Conservation (phyloP, 495 filamentous ascomycete genomes). For the Filosporella fistucella region DNA sequence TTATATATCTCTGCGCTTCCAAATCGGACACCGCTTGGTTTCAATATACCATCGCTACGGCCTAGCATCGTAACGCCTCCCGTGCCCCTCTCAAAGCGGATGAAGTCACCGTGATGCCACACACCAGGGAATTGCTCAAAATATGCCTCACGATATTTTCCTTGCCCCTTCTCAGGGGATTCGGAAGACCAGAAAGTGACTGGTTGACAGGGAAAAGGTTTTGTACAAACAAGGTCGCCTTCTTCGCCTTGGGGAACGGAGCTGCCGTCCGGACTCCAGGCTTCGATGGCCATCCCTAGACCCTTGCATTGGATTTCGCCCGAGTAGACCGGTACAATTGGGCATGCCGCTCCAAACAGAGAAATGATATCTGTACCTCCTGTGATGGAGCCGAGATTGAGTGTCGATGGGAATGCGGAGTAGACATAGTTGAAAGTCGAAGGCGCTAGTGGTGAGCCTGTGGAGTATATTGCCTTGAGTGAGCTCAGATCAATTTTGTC, state of each 20-base stretch:
- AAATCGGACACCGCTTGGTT: slow-evolving; percentile 81
- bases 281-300: slow-evolving; percentile 84
- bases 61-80: slow-evolving; percentile 70
- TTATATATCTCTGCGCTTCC: slow-evolving; percentile 79
- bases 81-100: slow-evolving; percentile 67
- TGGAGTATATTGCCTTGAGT: slow-evolving; percentile 84
- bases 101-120: slow-evolving; percentile 96
- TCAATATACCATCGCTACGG: slow-evolving; percentile 83
- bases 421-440: slow-evolving; percentile 93
- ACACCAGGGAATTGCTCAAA: slow-evolving; percentile 71
- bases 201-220: slow-evolving; percentile 87
- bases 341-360: slow-evolving; percentile 82
- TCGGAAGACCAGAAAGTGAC: slow-evolving; percentile 76
- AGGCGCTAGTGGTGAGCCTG: slow-evolving; percentile 84
- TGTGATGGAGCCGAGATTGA: slow-evolving; percentile 66
- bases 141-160: slow-evolving; percentile 61
- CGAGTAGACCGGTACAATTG: slow-evolving; percentile 76
- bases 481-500: slow-evolving; percentile 42
- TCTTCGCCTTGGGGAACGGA: slow-evolving; percentile 57
- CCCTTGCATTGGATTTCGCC: slow-evolving; percentile 90
- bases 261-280: slow-evolving; percentile 59
- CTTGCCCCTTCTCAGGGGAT: background rate
- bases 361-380: slow-evolving; percentile 90
- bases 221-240: slow-evolving; percentile 87
- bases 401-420: slow-evolving; percentile 56